Conservation (phyloP, 176 grass and related monocot species). For the Phyllostachys edulis region DNA sequence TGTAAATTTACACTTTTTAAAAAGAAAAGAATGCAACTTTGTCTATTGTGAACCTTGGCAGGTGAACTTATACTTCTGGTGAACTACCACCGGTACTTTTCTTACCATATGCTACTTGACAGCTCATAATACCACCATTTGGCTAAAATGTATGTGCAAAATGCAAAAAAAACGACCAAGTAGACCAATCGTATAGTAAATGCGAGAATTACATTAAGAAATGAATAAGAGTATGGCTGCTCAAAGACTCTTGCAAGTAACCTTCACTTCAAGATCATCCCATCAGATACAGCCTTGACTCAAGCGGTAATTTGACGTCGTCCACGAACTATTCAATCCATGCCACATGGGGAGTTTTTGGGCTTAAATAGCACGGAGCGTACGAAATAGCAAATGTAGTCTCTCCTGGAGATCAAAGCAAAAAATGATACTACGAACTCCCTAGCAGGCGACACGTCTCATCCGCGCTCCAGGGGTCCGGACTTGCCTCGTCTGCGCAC, state of each 20-base stretch:
- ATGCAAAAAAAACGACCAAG: neutral
- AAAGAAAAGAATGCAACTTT: neutral
- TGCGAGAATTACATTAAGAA: neutral
- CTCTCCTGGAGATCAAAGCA: too few species aligned
- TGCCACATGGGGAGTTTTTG: neutral
- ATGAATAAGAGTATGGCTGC: neutral
- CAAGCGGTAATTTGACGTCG: neutral
- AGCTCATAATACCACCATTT: neutral
- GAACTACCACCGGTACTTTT: neutral
- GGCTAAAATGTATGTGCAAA: neutral
- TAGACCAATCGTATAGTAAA: neutral
- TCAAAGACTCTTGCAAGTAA: neutral
- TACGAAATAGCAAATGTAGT: too few species aligned
- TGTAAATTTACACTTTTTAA: neutral
- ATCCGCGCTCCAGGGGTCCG: too few species aligned
- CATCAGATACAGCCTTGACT: neutral
- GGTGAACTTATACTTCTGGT: neutral
- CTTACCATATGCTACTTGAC: neutral
- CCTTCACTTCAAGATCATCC: neutral
- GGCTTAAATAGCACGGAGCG: too few species aligned
- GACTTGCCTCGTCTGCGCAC: too few species aligned
- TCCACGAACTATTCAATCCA: neutral
- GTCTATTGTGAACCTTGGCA: neutral
- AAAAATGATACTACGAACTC: too few species aligned
- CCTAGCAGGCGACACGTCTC: too few species aligned